These are phyloP conservation scores for Orbilia quercus DNA, from an alignment of 2,329 filamentous ascomycete genomes.

Conservation along the genomic window DNA sequence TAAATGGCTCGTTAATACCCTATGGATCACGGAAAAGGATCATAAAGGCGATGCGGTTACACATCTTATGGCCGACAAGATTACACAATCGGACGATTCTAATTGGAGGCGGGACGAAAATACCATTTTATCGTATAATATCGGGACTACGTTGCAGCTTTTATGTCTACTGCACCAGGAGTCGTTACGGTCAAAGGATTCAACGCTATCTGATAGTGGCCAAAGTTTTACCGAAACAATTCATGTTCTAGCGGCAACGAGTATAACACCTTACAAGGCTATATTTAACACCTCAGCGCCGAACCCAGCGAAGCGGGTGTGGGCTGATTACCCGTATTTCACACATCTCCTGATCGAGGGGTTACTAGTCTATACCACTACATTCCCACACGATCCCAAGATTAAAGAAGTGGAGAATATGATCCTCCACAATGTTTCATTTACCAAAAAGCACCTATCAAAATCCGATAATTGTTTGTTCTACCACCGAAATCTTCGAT, in stretches of 20 bases:
- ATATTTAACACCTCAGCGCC: slow-evolving; percentile 50
- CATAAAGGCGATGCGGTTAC: slow-evolving; percentile 46
- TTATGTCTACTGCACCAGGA: slow-evolving; percentile 45
- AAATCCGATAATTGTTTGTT: slow-evolving; percentile 21
- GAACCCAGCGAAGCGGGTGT: slow-evolving; percentile 40
- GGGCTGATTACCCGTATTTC: slow-evolving; percentile 49
- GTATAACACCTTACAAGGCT: slow-evolving; percentile 48
- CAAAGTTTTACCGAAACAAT: slow-evolving; percentile 30
- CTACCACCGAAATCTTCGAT: slow-evolving; percentile 44
- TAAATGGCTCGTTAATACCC: slow-evolving; percentile 36
- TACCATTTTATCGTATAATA: slow-evolving; percentile 49
- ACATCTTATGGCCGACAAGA: slow-evolving; percentile 46
- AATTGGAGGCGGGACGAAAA: slow-evolving; percentile 47
- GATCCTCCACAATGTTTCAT: slow-evolving; percentile 46
- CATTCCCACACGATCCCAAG: slow-evolving; percentile 49
- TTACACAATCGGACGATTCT: slow-evolving; percentile 42
- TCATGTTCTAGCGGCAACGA: slow-evolving; percentile 32
- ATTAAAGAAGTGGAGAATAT: slow-evolving; percentile 40
- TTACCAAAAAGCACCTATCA: slow-evolving; percentile 32
- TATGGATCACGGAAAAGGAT: slow-evolving; percentile 42
- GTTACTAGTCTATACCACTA: slow-evolving; percentile 26
- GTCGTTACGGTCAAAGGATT: slow-evolving; percentile 4
- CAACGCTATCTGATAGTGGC: not conserved
- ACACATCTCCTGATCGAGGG: slow-evolving; percentile 51
- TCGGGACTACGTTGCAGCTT: slow-evolving; percentile 46